Conservation (phyloP, 192 early-diverging fungal species). For the Coemansia furcata region DNA sequence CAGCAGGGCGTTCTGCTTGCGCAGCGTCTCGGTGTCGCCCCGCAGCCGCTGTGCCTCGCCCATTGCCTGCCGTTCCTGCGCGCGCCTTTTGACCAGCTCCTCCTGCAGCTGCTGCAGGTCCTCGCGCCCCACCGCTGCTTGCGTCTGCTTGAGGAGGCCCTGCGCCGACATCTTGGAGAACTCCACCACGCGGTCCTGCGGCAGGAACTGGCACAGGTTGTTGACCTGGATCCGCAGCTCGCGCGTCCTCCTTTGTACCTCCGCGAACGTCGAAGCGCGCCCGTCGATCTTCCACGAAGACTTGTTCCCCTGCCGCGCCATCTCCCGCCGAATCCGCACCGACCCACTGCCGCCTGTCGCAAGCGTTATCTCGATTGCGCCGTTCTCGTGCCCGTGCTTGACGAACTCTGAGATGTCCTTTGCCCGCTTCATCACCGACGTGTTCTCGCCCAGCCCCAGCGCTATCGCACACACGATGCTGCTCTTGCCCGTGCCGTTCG, state of each 20-base stretch:
- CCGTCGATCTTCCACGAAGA: conserved; percentile 83
- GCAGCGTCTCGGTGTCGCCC: conserved; percentile 60
- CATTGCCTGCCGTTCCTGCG: conserved; percentile 53
- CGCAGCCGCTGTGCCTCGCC: conserved; percentile 53
- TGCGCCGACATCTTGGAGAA: conserved; percentile 86
- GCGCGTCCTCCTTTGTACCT: conserved; percentile 62
- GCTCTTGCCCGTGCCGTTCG: conserved; percentile 96
- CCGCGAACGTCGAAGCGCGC: conserved; percentile 56
- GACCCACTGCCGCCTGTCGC: conserved; percentile 41
- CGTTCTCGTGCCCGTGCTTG: conserved; percentile 79
- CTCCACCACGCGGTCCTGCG: conserved; percentile 91
- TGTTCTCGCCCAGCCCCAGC: conserved; percentile 83
- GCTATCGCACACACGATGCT: conserved; percentile 95
- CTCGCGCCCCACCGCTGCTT: conserved; percentile 73
- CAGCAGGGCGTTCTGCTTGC: conserved; percentile 66
- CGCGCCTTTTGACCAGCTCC: conserved; percentile 59
- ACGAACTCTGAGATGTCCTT: conserved; percentile 91
- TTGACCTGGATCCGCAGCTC: conserved; percentile 86
- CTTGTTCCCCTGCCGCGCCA: conserved; percentile 62
- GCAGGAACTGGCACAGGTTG: conserved; percentile 97
- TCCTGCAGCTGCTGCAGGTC: conserved; percentile 67
- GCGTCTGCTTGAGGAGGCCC: conserved; percentile 79
- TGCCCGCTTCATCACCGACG: conserved; percentile 75
- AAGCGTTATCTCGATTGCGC: conserved; percentile 84
- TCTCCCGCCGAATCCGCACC: conserved; percentile 57